Conservation (phyloP, 352 stramenopile genomes). For the Labyrinthula sp. region DNA sequence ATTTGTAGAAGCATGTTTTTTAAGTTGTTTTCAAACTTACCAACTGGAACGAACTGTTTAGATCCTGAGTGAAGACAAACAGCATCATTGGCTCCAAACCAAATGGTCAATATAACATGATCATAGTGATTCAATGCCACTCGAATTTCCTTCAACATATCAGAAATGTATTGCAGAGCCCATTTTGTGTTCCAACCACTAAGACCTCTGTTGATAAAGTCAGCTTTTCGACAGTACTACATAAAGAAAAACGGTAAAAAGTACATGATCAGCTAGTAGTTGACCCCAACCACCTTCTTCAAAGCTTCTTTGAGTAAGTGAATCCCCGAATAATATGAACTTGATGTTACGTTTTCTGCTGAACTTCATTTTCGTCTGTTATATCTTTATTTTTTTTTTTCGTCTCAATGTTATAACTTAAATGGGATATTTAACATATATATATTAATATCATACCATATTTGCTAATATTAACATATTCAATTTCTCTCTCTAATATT, state of each 20-base stretch:
- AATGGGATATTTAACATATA: too few relatives aligned
- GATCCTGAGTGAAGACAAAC: constrained; percentile 6
- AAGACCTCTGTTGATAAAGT: constrained; percentile 28
- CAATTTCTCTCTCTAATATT: too few relatives aligned
- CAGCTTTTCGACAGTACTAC: constrained; percentile 20
- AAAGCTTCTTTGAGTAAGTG: constrained; percentile 29
- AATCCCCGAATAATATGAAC: constrained; percentile 31
- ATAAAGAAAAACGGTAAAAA: not conserved
- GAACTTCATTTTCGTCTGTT: too few relatives aligned
- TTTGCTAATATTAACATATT: too few relatives aligned
- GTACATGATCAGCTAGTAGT: constrained; percentile 7
- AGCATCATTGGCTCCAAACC: constrained; percentile 26
- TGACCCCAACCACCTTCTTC: constrained; percentile 19
- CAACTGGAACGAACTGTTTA: constrained; percentile 19
- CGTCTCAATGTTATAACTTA: too few relatives aligned
- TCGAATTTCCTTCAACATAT: not conserved
- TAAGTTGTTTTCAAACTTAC: constrained; percentile 24
- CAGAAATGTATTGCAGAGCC: constrained; percentile 1
- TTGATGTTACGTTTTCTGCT: too few relatives aligned
- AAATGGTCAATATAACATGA: constrained; percentile 4
- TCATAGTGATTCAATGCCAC: too few relatives aligned
- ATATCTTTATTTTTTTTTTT: too few relatives aligned
- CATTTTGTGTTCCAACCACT: constrained; percentile 26
- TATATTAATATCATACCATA: too few relatives aligned
- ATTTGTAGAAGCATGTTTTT: constrained; percentile 6